Conservation (phyloP, 176 grass and related monocot genomes). For the Tillandsia leiboldiana region DNA sequence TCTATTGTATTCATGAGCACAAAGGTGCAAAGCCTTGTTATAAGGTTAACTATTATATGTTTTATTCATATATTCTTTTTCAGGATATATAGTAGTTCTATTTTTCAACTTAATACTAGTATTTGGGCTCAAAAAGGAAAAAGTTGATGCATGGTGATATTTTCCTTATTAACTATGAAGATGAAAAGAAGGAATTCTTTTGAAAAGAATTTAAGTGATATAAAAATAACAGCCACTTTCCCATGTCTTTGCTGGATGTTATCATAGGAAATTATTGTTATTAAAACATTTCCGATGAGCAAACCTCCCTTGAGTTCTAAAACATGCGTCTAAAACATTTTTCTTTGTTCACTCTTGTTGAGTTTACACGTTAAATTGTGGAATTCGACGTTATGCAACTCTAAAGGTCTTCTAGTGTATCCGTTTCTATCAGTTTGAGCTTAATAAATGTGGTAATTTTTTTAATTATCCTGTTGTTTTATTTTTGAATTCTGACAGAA, state of each 20-base stretch:
- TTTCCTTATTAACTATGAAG: not conserved
- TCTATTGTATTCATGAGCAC: not conserved
- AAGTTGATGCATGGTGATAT: not conserved
- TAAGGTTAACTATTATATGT: not conserved
- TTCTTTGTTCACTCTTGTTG: too few species aligned
- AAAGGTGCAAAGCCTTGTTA: not conserved
- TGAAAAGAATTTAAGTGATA: not conserved
- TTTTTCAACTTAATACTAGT: not conserved
- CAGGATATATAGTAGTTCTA: not conserved
- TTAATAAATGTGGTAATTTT: not conserved
- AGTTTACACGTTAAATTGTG: too few species aligned
- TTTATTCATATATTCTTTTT: not conserved
- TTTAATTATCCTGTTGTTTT: not conserved
- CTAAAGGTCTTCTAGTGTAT: not conserved
- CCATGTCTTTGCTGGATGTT: not conserved
- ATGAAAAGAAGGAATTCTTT: not conserved
- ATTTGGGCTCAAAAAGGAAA: not conserved
- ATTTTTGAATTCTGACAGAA: not conserved
- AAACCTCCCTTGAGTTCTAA: too few species aligned
- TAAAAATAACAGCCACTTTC: not conserved
- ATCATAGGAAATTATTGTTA: not conserved
- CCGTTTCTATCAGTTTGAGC: not conserved
- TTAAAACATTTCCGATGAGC: not conserved
- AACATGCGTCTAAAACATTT: too few species aligned
- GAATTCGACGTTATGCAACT: too few species aligned